phyloP scores from a whole-genome alignment of 2,329 filamentous ascomycete genomes.

The Chaetomium sp. region DNA sequence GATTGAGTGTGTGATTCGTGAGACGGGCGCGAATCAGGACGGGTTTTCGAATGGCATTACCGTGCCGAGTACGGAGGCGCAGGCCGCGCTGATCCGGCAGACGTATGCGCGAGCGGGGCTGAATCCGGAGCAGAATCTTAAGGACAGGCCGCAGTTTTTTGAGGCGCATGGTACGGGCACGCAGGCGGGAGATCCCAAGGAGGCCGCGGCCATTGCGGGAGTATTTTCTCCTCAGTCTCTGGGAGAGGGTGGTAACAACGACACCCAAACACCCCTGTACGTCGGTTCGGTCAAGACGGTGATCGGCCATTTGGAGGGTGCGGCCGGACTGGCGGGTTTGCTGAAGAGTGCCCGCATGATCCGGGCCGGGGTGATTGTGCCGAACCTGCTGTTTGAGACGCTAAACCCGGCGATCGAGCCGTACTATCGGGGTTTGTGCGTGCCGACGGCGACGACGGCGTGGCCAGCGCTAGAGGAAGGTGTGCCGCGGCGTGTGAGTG shows the following conservation, averaged over 20 bases:
- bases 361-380: slow-evolving; percentile 33
- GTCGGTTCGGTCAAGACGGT: slow-evolving; percentile 36
- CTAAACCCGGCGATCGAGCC: slow-evolving; percentile 37
- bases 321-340: slow-evolving; percentile 39
- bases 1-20: slow-evolving; percentile 38
- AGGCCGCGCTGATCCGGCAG: slow-evolving; percentile 33
- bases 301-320: slow-evolving; percentile 42
- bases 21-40: slow-evolving; percentile 38
- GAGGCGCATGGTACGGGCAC: slow-evolving; percentile 38
- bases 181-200: slow-evolving; percentile 20
- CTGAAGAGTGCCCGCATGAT: slow-evolving; percentile 36
- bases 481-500: background rate
- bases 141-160: slow-evolving; percentile 22
- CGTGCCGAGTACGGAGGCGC: slow-evolving; percentile 37
- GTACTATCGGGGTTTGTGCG: background rate
- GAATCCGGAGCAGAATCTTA: background rate
- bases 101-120: slow-evolving; percentile 37
- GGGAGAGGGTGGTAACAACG: background rate
- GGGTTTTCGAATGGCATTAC: slow-evolving; percentile 43
- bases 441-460: background rate
- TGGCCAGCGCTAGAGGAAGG: background rate
- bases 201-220: background rate
- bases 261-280: slow-evolving; percentile 16
- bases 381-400: slow-evolving; percentile 39
- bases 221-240: too few species aligned